phyloP scores from a whole-genome alignment of 768 basidiomycete species.

The Austroboletus eburneus region DNA sequence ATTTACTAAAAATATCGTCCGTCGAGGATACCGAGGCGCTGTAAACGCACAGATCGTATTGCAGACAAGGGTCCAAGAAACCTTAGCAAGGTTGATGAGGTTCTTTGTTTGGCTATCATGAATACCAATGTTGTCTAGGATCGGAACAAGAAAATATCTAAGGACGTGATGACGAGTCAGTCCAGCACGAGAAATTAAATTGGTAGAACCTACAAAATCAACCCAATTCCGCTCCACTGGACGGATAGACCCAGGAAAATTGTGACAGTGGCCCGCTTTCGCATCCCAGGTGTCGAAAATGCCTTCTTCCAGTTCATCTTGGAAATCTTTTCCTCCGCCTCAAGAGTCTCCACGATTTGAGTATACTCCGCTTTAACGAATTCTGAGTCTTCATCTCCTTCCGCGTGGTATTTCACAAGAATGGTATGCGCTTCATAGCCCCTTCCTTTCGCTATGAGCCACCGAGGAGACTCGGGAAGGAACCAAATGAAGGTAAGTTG shows the following conservation, averaged over 20 bases:
- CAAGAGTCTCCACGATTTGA: constrained; percentile 53
- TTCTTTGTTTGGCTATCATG: constrained; percentile 19
- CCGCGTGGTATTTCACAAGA: constrained; percentile 57
- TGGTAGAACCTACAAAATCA: constrained; percentile 2
- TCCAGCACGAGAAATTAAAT: accelerated
- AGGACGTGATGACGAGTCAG: neutral
- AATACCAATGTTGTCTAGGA: constrained; percentile 18
- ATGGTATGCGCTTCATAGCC: constrained; percentile 43
- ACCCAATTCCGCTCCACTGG: constrained; percentile 13
- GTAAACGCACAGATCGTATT: constrained; percentile 3
- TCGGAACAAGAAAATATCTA: constrained; percentile 9
- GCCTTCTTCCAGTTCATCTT: neutral
- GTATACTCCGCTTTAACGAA: constrained; percentile 56
- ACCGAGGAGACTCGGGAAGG: constrained; percentile 62
- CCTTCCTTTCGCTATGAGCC: constrained; percentile 57
- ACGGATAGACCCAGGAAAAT: constrained; percentile 13
- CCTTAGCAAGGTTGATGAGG: constrained; percentile 9
- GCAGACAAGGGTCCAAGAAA: constrained; percentile 11
- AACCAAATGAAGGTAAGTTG: constrained; percentile 55
- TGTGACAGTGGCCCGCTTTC: constrained; percentile 11
- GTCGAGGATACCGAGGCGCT: constrained; percentile 14
- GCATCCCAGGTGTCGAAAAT: constrained; percentile 14
- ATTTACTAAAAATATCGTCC: constrained; percentile 11
- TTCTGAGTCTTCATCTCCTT: constrained; percentile 47
- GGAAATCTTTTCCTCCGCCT: constrained; percentile 17